These are phyloP conservation scores for Metschnikowia noctiluminum DNA, from an alignment of 805 yeast genomes.

Conservation along the genomic window DNA sequence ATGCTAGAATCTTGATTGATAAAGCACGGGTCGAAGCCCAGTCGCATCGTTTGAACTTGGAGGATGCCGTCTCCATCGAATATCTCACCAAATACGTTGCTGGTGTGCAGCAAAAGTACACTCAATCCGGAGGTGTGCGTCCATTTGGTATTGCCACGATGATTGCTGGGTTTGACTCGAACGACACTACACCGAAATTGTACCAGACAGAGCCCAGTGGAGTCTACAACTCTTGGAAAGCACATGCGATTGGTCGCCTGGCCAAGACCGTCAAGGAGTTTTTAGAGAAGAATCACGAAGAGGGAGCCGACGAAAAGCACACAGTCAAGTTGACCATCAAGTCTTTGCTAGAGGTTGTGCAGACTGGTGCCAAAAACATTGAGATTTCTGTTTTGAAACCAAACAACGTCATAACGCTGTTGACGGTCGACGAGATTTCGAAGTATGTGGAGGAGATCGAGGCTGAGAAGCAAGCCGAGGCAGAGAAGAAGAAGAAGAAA, in stretches of 20 bases:
- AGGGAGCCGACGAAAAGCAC: conserved; percentile 60
- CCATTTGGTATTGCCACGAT: conserved; percentile 96
- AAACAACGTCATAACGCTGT: conserved; percentile 51
- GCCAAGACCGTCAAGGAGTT: conserved; percentile 94
- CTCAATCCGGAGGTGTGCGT: conserved; percentile 97
- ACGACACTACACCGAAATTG: conserved; percentile 74
- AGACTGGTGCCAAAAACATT: conserved; percentile 95
- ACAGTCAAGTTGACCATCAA: conserved; percentile 80
- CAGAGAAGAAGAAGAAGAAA: conserved; percentile 59
- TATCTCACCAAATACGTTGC: conserved; percentile 92
- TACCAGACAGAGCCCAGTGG: conserved; percentile 98
- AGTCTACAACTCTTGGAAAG: conserved; percentile 96
- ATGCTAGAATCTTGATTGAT: conserved; percentile 90
- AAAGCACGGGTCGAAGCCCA: conserved; percentile 97
- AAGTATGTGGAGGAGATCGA: conserved; percentile 78
- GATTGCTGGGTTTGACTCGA: conserved; percentile 92
- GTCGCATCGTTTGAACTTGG: conserved; percentile 87
- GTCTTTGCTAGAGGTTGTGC: conserved; percentile 91
- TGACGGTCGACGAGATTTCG: conserved; percentile 70
- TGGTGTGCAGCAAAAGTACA: conserved; percentile 95
- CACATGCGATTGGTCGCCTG: conserved; percentile 93
- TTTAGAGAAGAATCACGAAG: conserved; percentile 79
- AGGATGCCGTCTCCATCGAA: conserved; percentile 89
- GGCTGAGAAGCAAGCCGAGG: conserved; percentile 81
- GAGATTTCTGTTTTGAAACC: conserved; percentile 88